These are phyloP conservation scores for Mortierella sp. DNA, from an alignment of 371 early-diverging fungal species.

Conservation along the genomic window DNA sequence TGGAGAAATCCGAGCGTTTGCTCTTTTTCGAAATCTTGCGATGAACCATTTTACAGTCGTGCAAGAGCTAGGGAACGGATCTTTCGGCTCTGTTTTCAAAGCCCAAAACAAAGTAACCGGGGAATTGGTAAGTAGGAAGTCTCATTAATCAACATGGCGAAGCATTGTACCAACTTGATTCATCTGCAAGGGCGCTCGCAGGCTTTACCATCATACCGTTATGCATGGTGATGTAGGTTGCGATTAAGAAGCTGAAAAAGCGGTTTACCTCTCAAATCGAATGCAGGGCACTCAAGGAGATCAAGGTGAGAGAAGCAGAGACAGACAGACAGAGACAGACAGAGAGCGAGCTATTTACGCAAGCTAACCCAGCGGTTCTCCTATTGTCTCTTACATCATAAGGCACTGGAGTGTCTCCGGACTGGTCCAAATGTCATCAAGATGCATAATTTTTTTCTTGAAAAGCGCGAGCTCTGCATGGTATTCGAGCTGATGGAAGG, in stretches of 20 bases:
- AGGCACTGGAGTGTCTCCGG: constrained; percentile 72
- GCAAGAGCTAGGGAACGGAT: constrained; percentile 88
- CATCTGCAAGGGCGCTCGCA: background rate
- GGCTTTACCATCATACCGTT: constrained; percentile 1
- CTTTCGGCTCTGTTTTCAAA: constrained; percentile 89
- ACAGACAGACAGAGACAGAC: too few species aligned
- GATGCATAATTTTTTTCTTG: constrained; percentile 83
- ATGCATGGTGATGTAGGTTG: constrained; percentile 68
- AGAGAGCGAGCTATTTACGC: too few species aligned
- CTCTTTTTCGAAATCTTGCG: background rate
- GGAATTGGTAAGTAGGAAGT: constrained; percentile 74
- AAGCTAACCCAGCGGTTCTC: background rate
- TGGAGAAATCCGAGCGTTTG: too few species aligned
- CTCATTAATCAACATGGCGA: background rate
- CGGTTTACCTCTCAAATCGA: constrained; percentile 82
- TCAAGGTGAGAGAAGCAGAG: constrained; percentile 70
- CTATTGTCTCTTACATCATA: constrained; percentile 28
- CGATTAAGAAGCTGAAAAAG: constrained; percentile 95
- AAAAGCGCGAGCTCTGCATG: constrained; percentile 84
- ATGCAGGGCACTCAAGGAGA: constrained; percentile 82
- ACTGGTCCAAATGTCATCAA: constrained; percentile 86
- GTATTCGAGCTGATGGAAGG: constrained; percentile 96
- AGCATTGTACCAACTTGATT: background rate
- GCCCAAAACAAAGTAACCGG: constrained; percentile 75
- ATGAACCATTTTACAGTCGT: constrained; percentile 77